Evolutionary conservation across 2,329 filamentous ascomycete species (phyloP), one percentile per base, ranked within the genome.

Genomic region (Aspergillus neoniger): DNA sequence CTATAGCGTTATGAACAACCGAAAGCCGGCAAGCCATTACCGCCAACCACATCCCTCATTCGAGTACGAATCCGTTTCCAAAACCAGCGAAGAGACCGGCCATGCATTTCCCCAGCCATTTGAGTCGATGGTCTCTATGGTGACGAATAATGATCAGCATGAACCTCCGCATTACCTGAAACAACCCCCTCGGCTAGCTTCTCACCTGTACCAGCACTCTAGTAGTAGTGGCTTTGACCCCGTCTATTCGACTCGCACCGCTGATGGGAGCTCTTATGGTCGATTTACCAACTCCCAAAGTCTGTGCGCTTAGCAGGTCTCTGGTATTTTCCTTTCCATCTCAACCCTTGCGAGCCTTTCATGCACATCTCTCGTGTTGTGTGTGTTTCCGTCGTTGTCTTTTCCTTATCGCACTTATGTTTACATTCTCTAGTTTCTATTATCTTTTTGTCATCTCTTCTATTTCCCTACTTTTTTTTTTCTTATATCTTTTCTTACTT

Each of bases 201-300:
- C 62, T 36, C 67, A 70, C 14, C 63, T 69, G 23, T 70, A 70
- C 25, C 63, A 64, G 21, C 67, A 69, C 30, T 58, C 72, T 4
- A 67, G 64, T 25, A 62, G 67, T 12, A 64, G 69, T 25, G 73
- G 69, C 41, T 76, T 72, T 60, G 72, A 75, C 25, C 70, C 70
- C 1, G 62, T 73, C 50, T 74, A 72, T 50, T 67, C 73, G 19
- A 65, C 65, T 58, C 68, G 69, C 32, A 47, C 66, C 28, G 60
- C 60, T n/a, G 68, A 68, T 49, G 51, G 55, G 23, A 61, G 58
- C 28, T 54, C 67, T 10, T 77, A 77, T 61, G 61, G 65, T 54
- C 73, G 76, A 44, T 74, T 75, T 58, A 70, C 72, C 36, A 73
- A 66, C 49, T 68, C 72, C 39, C 74, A 74, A 58, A 70, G 74